phyloP scores from a whole-genome alignment of 1,139 yeast genomes.

The Geotrichum fermentans region DNA sequence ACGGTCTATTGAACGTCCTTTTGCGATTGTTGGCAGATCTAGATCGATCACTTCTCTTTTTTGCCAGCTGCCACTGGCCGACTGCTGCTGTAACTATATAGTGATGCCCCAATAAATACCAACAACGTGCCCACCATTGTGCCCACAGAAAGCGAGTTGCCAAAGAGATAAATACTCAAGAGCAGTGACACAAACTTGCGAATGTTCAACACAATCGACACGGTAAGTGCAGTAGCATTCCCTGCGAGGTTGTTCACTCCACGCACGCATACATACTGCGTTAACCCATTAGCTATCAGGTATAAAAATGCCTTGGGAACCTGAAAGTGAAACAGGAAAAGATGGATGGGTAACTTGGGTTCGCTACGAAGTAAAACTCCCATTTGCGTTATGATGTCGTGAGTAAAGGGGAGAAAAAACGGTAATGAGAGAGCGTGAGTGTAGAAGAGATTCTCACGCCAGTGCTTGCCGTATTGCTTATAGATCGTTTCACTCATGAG shows the following conservation, averaged over 20 bases:
- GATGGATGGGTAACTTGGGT: slow-evolving; percentile 20
- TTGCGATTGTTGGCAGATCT: too few species aligned
- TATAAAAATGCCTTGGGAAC: slow-evolving; percentile 10
- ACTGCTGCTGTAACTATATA: slow-evolving; percentile 37
- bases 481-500: slow-evolving; percentile 52
- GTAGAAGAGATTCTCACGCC: slow-evolving; percentile 64
- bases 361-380: slow-evolving; percentile 18
- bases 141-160: slow-evolving; percentile 39
- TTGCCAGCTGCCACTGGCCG: neutral
- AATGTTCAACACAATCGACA: slow-evolving; percentile 54
- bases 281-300: slow-evolving; percentile 45
- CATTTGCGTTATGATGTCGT: slow-evolving; percentile 26
- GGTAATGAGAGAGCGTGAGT: slow-evolving; percentile 56
- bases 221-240: slow-evolving; percentile 53
- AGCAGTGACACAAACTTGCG: slow-evolving; percentile 59
- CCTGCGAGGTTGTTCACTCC: slow-evolving; percentile 65
- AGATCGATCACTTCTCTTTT: slow-evolving; percentile 6
- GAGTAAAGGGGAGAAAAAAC: slow-evolving; percentile 43
- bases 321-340: neutral
- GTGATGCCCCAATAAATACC: slow-evolving; percentile 52
- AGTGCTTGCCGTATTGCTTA: slow-evolving; percentile 47
- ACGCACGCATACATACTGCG: slow-evolving; percentile 61
- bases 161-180: slow-evolving; percentile 50
- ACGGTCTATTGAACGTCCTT: too few species aligned
- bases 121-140: slow-evolving; percentile 46